Evolutionary conservation across 805 yeast genomes (phyloP).

Genomic region (Suhomyces pyralidae): DNA sequence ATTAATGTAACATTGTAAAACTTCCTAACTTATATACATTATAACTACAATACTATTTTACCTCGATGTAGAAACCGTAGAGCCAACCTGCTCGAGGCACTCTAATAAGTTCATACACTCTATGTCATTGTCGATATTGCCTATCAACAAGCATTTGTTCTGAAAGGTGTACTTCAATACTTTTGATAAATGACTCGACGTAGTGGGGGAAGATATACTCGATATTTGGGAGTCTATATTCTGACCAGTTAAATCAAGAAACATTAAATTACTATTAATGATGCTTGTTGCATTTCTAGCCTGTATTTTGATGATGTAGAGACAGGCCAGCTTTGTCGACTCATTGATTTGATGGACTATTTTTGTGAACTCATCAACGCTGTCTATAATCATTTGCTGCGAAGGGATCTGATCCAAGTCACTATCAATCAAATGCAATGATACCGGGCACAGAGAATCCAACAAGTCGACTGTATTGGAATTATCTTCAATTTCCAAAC

Average conservation of each 20-base stretch:
- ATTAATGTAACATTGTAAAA: conserved; percentile 3
- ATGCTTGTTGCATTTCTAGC: conserved; percentile 5
- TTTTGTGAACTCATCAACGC: conserved; percentile 6
- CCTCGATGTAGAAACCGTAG: not conserved
- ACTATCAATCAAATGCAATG: not conserved
- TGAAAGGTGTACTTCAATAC: conserved; percentile 11
- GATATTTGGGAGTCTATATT: conserved; percentile 4
- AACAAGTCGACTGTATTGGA: conserved; percentile 9
- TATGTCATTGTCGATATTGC: conserved; percentile 16
- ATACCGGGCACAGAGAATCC: conserved; percentile 3
- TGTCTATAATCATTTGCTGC: conserved; percentile 18
- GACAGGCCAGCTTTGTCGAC: not conserved
- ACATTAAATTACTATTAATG: conserved; percentile 11
- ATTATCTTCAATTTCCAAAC: conserved; percentile 5
- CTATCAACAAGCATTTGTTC: conserved; percentile 32
- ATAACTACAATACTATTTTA: not conserved
- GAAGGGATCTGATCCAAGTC: conserved; percentile 4
- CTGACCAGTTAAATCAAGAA: conserved; percentile 11
- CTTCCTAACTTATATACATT: not conserved
- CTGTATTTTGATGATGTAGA: conserved; percentile 12
- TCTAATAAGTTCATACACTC: not conserved
- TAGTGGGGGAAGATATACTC: not conserved
- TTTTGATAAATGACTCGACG: not conserved
- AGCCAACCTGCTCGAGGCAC: not conserved
- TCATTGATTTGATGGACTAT: not conserved